phyloP scores from a whole-genome alignment of 1,139 yeast genomes.

The Sugiyamaella japonica region DNA sequence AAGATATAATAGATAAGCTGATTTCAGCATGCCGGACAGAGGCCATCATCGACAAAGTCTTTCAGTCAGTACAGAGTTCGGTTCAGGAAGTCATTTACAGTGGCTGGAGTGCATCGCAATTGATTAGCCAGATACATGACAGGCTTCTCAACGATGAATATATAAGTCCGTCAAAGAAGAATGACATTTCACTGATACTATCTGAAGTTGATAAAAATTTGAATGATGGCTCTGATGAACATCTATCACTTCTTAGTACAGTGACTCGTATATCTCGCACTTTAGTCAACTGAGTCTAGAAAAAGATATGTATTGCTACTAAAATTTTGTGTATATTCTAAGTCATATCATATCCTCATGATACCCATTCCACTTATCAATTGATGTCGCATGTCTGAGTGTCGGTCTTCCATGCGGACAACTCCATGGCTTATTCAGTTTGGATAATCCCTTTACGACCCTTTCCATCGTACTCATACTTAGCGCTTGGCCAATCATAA shows the following conservation, averaged over 20 bases:
- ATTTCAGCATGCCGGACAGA: constrained; percentile 41
- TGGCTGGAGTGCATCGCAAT: constrained; percentile 88
- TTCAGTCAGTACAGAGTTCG: constrained; percentile 48
- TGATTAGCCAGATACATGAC: constrained; percentile 80
- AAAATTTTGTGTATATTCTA: not conserved
- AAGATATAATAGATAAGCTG: constrained; percentile 49
- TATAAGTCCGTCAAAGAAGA: constrained; percentile 59
- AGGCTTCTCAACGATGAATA: constrained; percentile 58
- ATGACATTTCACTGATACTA: constrained; percentile 58
- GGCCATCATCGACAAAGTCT: constrained; percentile 31
- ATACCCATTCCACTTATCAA: constrained; percentile 26
- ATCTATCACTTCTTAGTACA: constrained; percentile 74
- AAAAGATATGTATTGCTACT: not conserved
- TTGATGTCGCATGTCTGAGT: constrained; percentile 78
- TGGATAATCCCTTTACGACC: constrained; percentile 67
- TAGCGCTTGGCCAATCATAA: constrained; percentile 86
- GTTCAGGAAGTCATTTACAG: constrained; percentile 60
- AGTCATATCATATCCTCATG: constrained; percentile 13
- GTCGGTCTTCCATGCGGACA: constrained; percentile 99
- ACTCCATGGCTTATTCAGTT: constrained; percentile 92
- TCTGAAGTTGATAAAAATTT: constrained; percentile 76
- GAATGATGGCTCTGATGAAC: constrained; percentile 89
- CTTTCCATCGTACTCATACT: constrained; percentile 57
- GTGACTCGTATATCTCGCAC: constrained; percentile 50
- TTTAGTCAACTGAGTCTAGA: not conserved